Conservation (phyloP, 345 rosid species). For the Rubroshorea leprosula region DNA sequence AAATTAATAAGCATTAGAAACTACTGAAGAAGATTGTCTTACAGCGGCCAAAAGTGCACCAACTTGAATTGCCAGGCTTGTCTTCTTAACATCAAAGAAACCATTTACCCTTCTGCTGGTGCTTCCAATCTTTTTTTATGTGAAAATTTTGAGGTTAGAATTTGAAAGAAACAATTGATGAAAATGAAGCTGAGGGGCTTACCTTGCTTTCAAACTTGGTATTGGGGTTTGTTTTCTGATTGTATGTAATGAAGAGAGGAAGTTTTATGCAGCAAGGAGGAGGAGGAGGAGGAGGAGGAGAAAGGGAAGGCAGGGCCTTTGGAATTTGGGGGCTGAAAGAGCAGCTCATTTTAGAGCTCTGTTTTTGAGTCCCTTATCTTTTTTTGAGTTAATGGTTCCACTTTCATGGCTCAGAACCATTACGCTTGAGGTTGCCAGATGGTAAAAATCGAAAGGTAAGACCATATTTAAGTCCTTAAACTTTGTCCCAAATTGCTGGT, state of each 20-base stretch:
- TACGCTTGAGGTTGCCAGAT: no score
- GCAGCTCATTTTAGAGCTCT: conserved; percentile 30
- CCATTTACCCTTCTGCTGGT: conserved; percentile 16
- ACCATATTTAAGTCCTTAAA: no score
- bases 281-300: conserved; percentile 29
- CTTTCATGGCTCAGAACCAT: no score
- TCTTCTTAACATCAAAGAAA: conserved; percentile 27
- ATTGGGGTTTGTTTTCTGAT: conserved; percentile 15
- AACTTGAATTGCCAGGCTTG: conserved; percentile 44
- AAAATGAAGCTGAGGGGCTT: background rate
- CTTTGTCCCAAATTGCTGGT: no score
- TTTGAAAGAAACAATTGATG: background rate
- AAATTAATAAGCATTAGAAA: no score
- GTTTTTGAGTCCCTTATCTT: background rate
- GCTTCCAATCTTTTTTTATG: background rate
- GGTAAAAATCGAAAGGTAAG: no score
- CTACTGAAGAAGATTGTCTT: conserved; percentile 10
- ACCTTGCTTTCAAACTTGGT: conserved; percentile 25
- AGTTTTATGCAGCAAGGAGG: conserved; percentile 16
- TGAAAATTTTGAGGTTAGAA: background rate
- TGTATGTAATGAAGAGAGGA: conserved; percentile 22
- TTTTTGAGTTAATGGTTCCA: background rate
- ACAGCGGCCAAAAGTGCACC: conserved; percentile 56
- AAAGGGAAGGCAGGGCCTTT: conserved; percentile 36
- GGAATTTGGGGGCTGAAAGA: conserved; percentile 25